phyloP scores from a whole-genome alignment of 2,329 filamentous ascomycete species.

The Cladosporium cucumerinum region DNA sequence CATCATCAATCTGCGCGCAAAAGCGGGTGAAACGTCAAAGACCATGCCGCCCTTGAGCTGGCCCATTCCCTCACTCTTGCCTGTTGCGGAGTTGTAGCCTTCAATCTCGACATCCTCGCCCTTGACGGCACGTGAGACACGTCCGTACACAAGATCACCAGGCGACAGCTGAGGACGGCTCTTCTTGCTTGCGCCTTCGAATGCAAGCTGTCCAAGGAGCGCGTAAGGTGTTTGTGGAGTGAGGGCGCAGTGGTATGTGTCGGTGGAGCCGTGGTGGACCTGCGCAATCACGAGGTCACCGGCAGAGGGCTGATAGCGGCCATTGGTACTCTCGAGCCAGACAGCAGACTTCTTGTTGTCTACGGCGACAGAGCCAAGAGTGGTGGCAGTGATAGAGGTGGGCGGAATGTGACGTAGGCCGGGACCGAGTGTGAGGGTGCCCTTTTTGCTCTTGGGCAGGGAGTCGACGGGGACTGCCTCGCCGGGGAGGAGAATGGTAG shows the following conservation, averaged over 20 bases:
- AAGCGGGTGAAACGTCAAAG: slow-evolving; percentile 72
- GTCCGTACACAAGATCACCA: slow-evolving; percentile 83
- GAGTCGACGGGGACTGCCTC: slow-evolving; percentile 65
- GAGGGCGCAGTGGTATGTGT: slow-evolving; percentile 76
- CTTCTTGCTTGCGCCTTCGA: slow-evolving; percentile 89
- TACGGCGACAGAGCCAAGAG: slow-evolving; percentile 64
- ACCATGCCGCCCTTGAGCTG: slow-evolving; percentile 82
- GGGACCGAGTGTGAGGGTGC: slow-evolving; percentile 73
- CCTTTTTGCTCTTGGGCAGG: slow-evolving; percentile 63
- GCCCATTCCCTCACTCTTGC: slow-evolving; percentile 83
- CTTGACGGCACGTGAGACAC: slow-evolving; percentile 71
- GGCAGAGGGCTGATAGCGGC: slow-evolving; percentile 74
- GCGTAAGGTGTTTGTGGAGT: slow-evolving; percentile 62
- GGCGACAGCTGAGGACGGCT: slow-evolving; percentile 73
- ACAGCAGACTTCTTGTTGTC: slow-evolving; percentile 73
- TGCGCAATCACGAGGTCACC: slow-evolving; percentile 88
- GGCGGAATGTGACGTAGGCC: slow-evolving; percentile 79
- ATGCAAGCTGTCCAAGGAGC: slow-evolving; percentile 80
- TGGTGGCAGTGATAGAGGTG: slow-evolving; percentile 65
- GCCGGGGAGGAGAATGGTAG: slow-evolving; percentile 73
- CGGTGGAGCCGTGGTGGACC: slow-evolving; percentile 69
- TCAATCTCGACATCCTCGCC: slow-evolving; percentile 88
- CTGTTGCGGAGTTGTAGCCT: slow-evolving; percentile 80
- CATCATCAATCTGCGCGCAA: slow-evolving; percentile 74
- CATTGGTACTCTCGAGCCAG: slow-evolving; percentile 67